Conservation (phyloP, 192 early-diverging fungal species). For the Linderina pennispora region DNA sequence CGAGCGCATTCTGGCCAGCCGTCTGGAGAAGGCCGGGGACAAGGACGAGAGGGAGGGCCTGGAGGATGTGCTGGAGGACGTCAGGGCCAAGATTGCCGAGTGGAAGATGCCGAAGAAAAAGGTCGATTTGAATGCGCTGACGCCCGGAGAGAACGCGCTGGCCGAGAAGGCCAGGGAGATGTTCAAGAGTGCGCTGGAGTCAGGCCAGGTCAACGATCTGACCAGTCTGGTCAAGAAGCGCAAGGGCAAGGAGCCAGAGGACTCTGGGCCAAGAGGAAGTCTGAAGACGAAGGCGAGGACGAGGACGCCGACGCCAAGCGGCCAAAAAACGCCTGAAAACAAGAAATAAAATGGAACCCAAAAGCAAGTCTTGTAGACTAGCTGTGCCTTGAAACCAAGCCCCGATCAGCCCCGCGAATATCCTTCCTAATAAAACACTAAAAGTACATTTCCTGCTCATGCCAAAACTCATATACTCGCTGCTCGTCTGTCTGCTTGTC, state of each 20-base stretch:
- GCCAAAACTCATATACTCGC: no score
- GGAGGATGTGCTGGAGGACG: constrained; percentile 36
- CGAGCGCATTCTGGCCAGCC: constrained; percentile 30
- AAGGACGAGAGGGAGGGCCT: constrained; percentile 16
- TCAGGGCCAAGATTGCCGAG: constrained; percentile 36
- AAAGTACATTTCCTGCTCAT: no score
- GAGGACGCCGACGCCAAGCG: constrained; percentile 22
- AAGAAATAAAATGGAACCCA: not conserved
- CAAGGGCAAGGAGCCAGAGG: constrained; percentile 5
- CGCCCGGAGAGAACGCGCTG: constrained; percentile 18
- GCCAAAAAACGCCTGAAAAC: constrained; percentile 9
- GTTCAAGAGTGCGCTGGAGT: constrained; percentile 36
- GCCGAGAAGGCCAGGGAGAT: constrained; percentile 38
- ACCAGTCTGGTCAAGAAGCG: constrained; percentile 21
- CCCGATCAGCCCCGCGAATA: no score
- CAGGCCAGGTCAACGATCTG: constrained; percentile 36
- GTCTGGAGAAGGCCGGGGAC: constrained; percentile 9
- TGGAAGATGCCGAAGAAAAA: constrained; percentile 33
- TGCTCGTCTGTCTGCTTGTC: no score
- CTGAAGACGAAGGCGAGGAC: constrained; percentile 13
- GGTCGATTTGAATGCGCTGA: constrained; percentile 13
- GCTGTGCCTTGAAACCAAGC: no score
- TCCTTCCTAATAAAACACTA: no score
- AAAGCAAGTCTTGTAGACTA: no score
- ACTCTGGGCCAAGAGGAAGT: not conserved